Percentiles rank a stretch among this genome's conserved stretches.
Conservation (phyloP, 163 green algal species). For the Scenedesmus sp. region DNA sequence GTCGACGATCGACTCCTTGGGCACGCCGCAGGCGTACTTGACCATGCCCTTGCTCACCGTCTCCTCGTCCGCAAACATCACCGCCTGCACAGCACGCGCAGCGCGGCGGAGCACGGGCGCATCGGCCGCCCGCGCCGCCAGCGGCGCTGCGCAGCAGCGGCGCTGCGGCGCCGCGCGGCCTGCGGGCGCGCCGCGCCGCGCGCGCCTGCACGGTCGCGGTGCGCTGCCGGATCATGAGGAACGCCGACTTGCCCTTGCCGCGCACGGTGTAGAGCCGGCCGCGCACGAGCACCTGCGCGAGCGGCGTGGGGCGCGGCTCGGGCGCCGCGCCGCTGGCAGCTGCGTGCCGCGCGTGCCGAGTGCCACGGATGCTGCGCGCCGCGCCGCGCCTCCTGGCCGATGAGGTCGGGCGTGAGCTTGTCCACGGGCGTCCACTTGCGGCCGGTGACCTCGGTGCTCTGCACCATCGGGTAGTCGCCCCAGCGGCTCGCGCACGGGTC, state of each 20-base stretch:
- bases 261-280: conserved; percentile 87
- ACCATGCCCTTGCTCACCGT: conserved; percentile 96
- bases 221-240: conserved; percentile 93
- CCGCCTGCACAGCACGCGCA: too few species aligned
- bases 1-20: conserved; percentile 95
- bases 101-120: too few species aligned
- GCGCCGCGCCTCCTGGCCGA: conserved; percentile 54
- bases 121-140: too few species aligned
- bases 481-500: conserved; percentile 91
- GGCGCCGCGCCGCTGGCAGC: background rate
- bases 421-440: conserved; percentile 73
- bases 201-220: conserved; percentile 87
- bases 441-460: conserved; percentile 68
- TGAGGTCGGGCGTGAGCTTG: conserved; percentile 52
- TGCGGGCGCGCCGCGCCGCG: too few species aligned
- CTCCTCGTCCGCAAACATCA: conserved; percentile 90
- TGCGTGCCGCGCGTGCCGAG: background rate
- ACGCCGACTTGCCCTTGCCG: conserved; percentile 96
- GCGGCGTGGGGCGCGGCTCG: conserved; percentile 6
- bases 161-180: too few species aligned
- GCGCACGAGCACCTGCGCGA: conserved; percentile 80
- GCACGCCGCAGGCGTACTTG: conserved; percentile 92
- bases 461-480: conserved; percentile 87
- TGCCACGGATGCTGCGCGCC: background rate
- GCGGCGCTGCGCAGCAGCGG: too few species aligned